Evolutionary conservation across 257 asterid species (phyloP).

Genomic region (Capsicum pubescens): DNA sequence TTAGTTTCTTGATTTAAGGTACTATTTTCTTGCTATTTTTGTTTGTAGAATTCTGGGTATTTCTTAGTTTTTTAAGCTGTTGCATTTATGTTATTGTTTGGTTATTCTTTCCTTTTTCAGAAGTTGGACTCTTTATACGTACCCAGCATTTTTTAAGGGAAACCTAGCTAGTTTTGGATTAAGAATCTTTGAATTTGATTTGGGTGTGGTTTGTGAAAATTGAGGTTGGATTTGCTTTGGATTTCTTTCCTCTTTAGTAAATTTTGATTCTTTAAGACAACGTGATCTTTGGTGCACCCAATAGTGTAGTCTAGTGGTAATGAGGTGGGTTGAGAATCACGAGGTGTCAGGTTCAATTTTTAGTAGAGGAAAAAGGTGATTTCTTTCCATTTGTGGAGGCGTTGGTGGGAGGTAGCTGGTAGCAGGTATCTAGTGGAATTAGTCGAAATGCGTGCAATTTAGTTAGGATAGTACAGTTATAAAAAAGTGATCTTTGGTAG

Average conservation of each 20-base stretch:
- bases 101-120: neutral
- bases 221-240: neutral
- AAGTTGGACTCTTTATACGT: too few relatives aligned
- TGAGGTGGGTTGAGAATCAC: too few relatives aligned
- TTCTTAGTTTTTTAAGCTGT: neutral
- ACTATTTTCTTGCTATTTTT: neutral
- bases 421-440: too few relatives aligned
- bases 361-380: too few relatives aligned
- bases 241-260: neutral
- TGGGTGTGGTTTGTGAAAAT: neutral
- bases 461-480: too few relatives aligned
- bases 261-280: constrained; percentile 1
- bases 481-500: too few relatives aligned
- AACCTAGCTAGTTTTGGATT: neutral
- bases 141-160: neutral
- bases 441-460: too few relatives aligned
- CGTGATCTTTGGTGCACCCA: too few relatives aligned
- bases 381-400: too few relatives aligned
- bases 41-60: constrained; percentile 9
- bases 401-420: too few relatives aligned
- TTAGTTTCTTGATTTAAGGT: constrained; percentile 5
- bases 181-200: neutral
- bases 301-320: too few relatives aligned
- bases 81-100: neutral
- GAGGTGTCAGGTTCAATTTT: too few relatives aligned